phyloP scores from a whole-genome alignment of 2,329 filamentous ascomycete genomes.

The Stagonosporopsis chrysanthemi region DNA sequence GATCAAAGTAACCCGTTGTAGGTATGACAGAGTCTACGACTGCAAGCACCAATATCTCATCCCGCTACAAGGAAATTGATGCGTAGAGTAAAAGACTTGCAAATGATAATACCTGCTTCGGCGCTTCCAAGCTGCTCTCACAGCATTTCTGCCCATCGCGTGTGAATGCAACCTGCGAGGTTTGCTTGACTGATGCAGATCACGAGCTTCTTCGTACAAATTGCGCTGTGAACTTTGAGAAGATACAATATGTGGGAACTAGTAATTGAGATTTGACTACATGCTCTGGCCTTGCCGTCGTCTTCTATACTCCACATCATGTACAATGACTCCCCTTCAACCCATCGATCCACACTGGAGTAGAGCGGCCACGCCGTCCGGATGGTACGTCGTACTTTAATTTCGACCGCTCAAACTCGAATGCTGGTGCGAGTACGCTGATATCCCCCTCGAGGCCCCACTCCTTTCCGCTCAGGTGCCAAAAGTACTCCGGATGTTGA shows the following conservation, averaged over 20 bases:
- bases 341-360: background rate
- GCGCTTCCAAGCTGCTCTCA: background rate
- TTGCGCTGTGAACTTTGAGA: background rate
- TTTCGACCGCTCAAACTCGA: background rate
- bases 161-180: background rate
- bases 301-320: background rate
- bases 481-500: background rate
- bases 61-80: background rate
- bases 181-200: background rate
- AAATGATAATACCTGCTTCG: background rate
- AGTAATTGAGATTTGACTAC: background rate
- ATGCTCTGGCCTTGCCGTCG: background rate
- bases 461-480: background rate
- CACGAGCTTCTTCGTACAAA: background rate
- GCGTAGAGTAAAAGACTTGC: background rate
- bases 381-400: background rate
- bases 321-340: background rate
- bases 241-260: background rate
- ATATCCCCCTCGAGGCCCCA: background rate
- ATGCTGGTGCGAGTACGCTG: background rate
- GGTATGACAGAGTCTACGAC: background rate
- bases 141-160: background rate
- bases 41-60: background rate
- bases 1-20: background rate
- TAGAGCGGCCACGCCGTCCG: background rate